Conservation (phyloP, 2,329 filamentous ascomycete genomes). For the Escovopsis sp. region DNA sequence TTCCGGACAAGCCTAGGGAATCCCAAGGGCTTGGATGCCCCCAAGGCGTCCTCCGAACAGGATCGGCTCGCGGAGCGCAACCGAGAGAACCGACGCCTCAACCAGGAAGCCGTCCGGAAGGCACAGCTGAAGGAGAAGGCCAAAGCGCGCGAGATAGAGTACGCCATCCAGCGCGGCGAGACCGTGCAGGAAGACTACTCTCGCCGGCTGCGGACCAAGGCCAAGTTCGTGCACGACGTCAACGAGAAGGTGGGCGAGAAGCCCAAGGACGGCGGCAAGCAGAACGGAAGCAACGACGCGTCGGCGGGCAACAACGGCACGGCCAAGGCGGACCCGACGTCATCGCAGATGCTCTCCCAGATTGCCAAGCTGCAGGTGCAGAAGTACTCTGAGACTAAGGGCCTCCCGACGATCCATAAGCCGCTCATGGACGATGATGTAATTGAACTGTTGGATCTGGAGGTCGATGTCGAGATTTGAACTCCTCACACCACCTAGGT, state of each 20-base stretch:
- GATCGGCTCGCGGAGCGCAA: conserved; percentile 77
- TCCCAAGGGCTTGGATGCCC: conserved; percentile 34
- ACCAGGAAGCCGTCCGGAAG: conserved; percentile 79
- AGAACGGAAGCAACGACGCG: conserved; percentile 26
- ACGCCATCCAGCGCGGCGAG: conserved; percentile 49
- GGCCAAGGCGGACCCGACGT: conserved; percentile 31
- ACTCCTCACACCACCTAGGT: not conserved
- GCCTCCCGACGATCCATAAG: conserved; percentile 56
- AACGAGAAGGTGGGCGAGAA: conserved; percentile 31
- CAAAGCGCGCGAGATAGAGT: conserved; percentile 43
- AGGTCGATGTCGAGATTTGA: conserved; percentile 80
- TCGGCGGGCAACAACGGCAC: conserved; percentile 29
- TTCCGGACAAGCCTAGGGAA: conserved; percentile 50
- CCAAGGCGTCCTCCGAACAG: conserved; percentile 48
- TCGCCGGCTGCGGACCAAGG: conserved; percentile 49
- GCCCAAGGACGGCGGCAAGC: conserved; percentile 26
- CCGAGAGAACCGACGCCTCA: conserved; percentile 65
- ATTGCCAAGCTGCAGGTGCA: conserved; percentile 38
- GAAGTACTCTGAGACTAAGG: conserved; percentile 41
- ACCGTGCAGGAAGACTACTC: conserved; percentile 42
- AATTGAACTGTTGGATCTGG: conserved; percentile 75
- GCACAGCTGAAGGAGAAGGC: conserved; percentile 73
- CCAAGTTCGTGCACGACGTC: conserved; percentile 53
- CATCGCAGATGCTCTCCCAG: conserved; percentile 31
- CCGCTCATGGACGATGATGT: conserved; percentile 84